These are phyloP conservation scores for Cyclotella atomus DNA, from an alignment of 108 stramenopile genomes.

Conservation along the genomic window DNA sequence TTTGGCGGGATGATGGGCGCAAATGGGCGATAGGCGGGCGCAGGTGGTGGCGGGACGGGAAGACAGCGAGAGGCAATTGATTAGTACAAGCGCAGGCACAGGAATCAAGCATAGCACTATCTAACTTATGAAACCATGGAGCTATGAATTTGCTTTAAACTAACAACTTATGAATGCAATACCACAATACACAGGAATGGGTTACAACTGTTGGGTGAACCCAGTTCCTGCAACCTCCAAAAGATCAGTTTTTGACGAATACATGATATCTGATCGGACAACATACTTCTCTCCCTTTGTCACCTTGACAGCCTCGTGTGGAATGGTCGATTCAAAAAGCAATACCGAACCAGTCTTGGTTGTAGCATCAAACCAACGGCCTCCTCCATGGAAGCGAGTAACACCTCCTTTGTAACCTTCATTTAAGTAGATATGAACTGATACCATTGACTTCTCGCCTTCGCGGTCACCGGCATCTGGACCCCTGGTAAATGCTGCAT, in stretches of 20 bases:
- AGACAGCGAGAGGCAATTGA: too few relatives aligned
- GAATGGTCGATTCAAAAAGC: slow-evolving; percentile 40
- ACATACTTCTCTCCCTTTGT: slow-evolving; percentile 45
- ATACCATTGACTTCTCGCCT: slow-evolving; percentile 34
- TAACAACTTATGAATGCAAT: too few relatives aligned
- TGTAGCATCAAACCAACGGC: slow-evolving; percentile 21
- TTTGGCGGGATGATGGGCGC: too few relatives aligned
- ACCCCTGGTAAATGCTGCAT: slow-evolving; percentile 36
- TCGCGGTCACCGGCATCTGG: slow-evolving; percentile 14
- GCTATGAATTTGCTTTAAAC: too few relatives aligned
- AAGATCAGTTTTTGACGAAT: slow-evolving; percentile 24
- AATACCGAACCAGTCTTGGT: slow-evolving; percentile 44
- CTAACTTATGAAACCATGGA: too few relatives aligned
- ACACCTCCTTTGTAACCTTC: slow-evolving; percentile 47
- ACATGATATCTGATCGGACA: slow-evolving; percentile 51
- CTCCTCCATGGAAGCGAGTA: slow-evolving; percentile 34
- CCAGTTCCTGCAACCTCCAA: slow-evolving; percentile 19
- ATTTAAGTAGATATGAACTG: slow-evolving; percentile 46
- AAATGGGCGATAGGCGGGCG: too few relatives aligned
- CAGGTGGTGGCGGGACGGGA: too few relatives aligned
- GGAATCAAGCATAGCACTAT: too few relatives aligned
- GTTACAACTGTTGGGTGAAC: slow-evolving; percentile 29
- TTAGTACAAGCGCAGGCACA: too few relatives aligned
- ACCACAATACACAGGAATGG: too few relatives aligned
- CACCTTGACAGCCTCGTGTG: slow-evolving; percentile 34